Base-by-base conservation (phyloP, 176 grass and related monocot species). In the Carex myosuroides region DNA sequence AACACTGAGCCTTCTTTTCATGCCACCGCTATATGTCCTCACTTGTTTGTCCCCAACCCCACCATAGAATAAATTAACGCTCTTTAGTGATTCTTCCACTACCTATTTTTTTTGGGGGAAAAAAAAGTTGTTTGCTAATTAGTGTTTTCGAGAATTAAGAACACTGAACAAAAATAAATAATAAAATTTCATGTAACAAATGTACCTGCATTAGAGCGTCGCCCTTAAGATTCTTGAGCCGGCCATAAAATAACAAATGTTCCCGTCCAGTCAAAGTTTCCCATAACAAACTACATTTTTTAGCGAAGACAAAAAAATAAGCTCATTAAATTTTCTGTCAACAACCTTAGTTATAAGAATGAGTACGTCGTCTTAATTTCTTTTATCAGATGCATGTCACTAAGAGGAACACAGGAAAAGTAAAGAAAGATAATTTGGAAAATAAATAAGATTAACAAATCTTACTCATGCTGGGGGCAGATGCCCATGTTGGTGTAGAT, bases 1-100 rank as follows among this genome's bases (percentile, higher is more conserved):
- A 1, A 95, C 93, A 11, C 96, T 95, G n/a, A 99, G 96, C 65
- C 96, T 91, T 88, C 96, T 93, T 63, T 99, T 99, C 96, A 99
- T 99, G 64, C 96, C 93, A 35, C 96, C 96, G 26, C 91, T 99
- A 75, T 99, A 99, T 55, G 88, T 95, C 65, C 72, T 87, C 60
- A 85, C 93, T 66, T 92, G 84, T 85, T 95, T 95, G 61, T 95
- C 96, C 18, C 89, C 89, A n/a, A 95, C 90, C 30, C 89, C 93
- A 30, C 89, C 66, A 22, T 92, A 78, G 50, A 89, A 92, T 55
- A 99, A 87, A 79, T 99, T 93, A 11, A 99, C 93, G 8, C 48
- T 95, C 91, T 90, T 95, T 56, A 99, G 75, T 8, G 96, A 95
- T 35, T 90, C 85, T 2, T 93, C 80, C 0, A 93, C 91, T 37